Percentiles rank a stretch among this genome's conserved stretches.
phyloP scores from a whole-genome alignment of 176 grass and related monocot genomes.

The Pharus latifolius region DNA sequence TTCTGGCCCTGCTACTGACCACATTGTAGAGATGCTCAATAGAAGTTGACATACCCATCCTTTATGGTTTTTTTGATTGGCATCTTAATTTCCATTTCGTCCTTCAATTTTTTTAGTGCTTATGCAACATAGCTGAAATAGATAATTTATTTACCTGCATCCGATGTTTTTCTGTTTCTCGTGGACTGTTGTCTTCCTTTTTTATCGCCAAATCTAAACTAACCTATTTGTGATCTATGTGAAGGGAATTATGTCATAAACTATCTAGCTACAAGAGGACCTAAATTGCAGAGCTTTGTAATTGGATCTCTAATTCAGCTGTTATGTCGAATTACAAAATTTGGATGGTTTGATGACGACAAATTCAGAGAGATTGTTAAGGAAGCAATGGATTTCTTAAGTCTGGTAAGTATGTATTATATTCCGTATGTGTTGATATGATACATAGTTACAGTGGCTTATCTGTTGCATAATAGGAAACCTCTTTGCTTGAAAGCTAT shows the following conservation, averaged over 20 bases:
- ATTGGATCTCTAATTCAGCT: constrained; percentile 89
- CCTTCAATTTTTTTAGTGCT: background rate
- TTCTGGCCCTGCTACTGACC: no score
- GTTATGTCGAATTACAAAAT: constrained; percentile 94
- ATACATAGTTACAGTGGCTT: no score
- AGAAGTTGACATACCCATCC: background rate
- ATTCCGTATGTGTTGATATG: background rate
- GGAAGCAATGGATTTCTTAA: constrained; percentile 89
- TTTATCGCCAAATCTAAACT: constrained; percentile 32
- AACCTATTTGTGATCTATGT: constrained; percentile 64
- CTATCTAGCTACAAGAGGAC: constrained; percentile 93
- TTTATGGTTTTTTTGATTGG: constrained; percentile 13
- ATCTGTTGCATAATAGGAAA: no score
- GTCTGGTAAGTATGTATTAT: constrained; percentile 60
- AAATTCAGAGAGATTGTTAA: constrained; percentile 93
- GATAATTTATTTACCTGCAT: background rate
- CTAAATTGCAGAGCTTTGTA: constrained; percentile 93
- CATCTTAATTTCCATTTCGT: background rate
- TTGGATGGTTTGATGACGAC: constrained; percentile 98
- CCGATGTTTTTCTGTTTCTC: background rate
- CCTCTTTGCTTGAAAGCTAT: background rate
- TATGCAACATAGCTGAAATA: background rate
- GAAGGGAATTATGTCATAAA: constrained; percentile 99
- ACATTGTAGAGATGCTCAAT: constrained; percentile 2
- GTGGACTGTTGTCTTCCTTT: background rate